phyloP scores from a whole-genome alignment of 2,329 filamentous ascomycete species.

The Penicillium sp. region DNA sequence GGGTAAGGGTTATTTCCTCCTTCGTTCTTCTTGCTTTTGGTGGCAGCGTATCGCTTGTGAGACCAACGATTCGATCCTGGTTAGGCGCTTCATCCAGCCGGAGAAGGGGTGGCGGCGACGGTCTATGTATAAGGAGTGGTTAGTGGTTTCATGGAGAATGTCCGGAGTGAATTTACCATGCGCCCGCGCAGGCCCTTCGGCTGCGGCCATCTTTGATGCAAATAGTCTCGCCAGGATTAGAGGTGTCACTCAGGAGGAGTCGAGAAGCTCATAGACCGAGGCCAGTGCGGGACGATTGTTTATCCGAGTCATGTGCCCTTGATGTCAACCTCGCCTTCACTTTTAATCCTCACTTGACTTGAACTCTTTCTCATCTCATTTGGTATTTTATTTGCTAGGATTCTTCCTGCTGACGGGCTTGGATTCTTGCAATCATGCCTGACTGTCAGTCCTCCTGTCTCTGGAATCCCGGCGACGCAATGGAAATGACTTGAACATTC shows the following conservation, averaged over 20 bases:
- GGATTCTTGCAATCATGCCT: slow-evolving; percentile 6
- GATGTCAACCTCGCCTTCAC: slow-evolving; percentile 11
- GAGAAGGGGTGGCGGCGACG: slow-evolving; percentile 80
- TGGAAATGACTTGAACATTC: slow-evolving; percentile 9
- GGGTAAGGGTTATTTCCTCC: slow-evolving; percentile 88
- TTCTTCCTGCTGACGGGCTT: background rate
- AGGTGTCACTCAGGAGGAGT: slow-evolving; percentile 6
- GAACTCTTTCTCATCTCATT: background rate
- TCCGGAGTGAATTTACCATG: slow-evolving; percentile 39
- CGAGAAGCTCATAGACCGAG: slow-evolving; percentile 8
- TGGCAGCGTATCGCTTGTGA: slow-evolving; percentile 33
- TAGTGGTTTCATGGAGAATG: slow-evolving; percentile 8
- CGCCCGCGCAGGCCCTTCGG: slow-evolving; percentile 37
- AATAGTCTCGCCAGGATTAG: background rate
- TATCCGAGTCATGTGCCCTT: slow-evolving; percentile 26
- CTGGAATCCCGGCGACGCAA: slow-evolving; percentile 1
- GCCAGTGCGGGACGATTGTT: slow-evolving; percentile 20
- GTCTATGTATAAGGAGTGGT: slow-evolving; percentile 48
- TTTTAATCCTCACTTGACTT: too few relatives aligned
- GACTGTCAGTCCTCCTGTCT: slow-evolving; percentile 4
- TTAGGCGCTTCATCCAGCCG: slow-evolving; percentile 88
- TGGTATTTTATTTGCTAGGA: background rate
- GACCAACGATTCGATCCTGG: slow-evolving; percentile 52
- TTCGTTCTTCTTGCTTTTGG: slow-evolving; percentile 54
- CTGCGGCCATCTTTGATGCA: slow-evolving; percentile 28